These are phyloP conservation scores for Butyriboletus pseudospeciosus DNA, from an alignment of 1,284 basidiomycete genomes.

Conservation along the genomic window DNA sequence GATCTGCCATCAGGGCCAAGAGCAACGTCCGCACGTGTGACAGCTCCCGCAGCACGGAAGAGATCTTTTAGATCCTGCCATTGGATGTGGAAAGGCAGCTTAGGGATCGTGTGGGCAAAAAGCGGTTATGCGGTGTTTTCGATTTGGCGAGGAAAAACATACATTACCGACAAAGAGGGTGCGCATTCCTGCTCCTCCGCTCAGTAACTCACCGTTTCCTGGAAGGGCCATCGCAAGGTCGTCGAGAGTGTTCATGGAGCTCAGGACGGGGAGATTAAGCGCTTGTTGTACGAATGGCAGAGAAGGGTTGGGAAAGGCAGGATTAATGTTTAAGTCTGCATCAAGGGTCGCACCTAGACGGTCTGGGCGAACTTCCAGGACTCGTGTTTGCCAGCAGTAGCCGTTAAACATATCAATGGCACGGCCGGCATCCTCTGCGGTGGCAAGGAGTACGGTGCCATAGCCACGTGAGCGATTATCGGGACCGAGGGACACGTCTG, in stretches of 20 bases:
- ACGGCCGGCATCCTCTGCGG: conserved; percentile 85
- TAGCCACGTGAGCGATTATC: conserved; percentile 92
- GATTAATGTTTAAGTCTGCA: conserved; percentile 17
- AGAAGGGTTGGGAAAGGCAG: conserved; percentile 10
- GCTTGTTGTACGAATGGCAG: conserved; percentile 20
- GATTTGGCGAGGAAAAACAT: conserved; percentile 27
- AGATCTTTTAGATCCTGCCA: conserved; percentile 99
- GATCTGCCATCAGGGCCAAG: conserved; percentile 89
- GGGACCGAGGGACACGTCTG: conserved; percentile 88
- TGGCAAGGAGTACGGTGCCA: conserved; percentile 88
- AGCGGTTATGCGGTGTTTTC: conserved; percentile 1
- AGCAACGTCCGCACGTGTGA: conserved; percentile 91
- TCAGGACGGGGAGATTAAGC: conserved; percentile 12
- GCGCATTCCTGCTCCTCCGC: conserved; percentile 36
- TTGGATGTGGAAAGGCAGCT: conserved; percentile 92
- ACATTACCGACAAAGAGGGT: conserved; percentile 74
- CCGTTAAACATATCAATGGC: conserved; percentile 90
- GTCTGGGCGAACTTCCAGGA: conserved; percentile 84
- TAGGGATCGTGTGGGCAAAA: conserved; percentile 35
- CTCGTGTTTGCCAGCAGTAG: conserved; percentile 87
- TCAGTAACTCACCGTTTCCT: conserved; percentile 24
- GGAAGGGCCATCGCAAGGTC: conserved; percentile 14
- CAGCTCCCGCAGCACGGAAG: conserved; percentile 90
- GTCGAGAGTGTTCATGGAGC: conserved; percentile 17
- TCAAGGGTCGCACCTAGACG: conserved; percentile 46